These are phyloP conservation scores for Spirogloea muscicola DNA, from an alignment of 139 green algal genomes.

Conservation along the genomic window DNA sequence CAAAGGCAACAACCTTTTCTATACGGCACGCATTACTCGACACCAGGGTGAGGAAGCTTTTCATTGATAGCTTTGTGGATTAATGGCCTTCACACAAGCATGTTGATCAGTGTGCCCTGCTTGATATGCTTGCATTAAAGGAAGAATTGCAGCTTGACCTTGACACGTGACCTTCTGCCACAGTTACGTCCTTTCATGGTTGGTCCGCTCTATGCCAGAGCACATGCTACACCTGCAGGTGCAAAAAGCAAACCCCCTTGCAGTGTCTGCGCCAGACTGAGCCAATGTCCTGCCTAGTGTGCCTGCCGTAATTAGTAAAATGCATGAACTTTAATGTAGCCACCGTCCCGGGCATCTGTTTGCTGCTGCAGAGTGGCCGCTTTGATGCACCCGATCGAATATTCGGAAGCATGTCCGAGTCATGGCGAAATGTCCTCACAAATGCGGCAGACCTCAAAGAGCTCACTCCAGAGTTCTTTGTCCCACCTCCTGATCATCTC, in stretches of 20 bases:
- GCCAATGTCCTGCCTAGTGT: not conserved
- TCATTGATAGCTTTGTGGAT: too few species aligned
- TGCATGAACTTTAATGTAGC: too few species aligned
- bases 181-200: slow-evolving; percentile 88
- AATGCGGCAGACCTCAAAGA: slow-evolving; percentile 89
- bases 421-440: slow-evolving; percentile 35
- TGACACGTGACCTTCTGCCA: too few species aligned
- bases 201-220: slow-evolving; percentile 75
- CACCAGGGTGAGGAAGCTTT: slow-evolving; percentile 59
- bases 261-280: not conserved
- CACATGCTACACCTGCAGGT: slow-evolving; percentile 79
- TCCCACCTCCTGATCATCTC: slow-evolving; percentile 27
- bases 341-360: too few species aligned
- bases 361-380: slow-evolving; percentile 32
- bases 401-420: slow-evolving; percentile 43
- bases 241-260: not conserved
- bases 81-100: too few species aligned
- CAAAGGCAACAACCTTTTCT: too few species aligned
- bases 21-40: slow-evolving; percentile 93
- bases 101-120: too few species aligned
- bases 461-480: slow-evolving; percentile 66
- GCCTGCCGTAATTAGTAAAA: too few species aligned
- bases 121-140: too few species aligned
- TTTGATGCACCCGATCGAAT: slow-evolving; percentile 56
- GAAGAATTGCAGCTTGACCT: too few species aligned